Evolutionary conservation across 1,284 basidiomycete genomes (phyloP).

Genomic region (Schizophyllum amplum): DNA sequence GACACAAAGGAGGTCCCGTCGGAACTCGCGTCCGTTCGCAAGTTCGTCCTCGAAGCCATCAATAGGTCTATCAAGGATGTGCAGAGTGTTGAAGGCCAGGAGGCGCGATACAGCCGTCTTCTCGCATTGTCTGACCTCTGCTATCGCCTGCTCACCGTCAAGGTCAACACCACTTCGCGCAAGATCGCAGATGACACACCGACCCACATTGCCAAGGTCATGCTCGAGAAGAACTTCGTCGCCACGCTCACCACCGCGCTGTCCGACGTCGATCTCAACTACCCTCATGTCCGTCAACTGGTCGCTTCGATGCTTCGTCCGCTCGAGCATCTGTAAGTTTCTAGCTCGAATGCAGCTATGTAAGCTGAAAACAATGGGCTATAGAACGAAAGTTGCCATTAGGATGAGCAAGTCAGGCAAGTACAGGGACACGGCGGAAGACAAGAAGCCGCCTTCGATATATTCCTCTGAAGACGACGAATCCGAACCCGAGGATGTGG

Average conservation of each 20-base stretch:
- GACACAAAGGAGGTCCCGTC: conserved; percentile 72
- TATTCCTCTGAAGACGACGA: conserved; percentile 56
- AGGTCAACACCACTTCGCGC: conserved; percentile 49
- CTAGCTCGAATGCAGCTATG: not conserved
- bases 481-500: conserved; percentile 54
- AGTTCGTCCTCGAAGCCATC: conserved; percentile 85
- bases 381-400: conserved; percentile 89
- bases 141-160: conserved; percentile 80
- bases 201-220: conserved; percentile 92
- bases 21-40: conserved; percentile 81
- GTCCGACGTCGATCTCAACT: conserved; percentile 92
- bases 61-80: conserved; percentile 84
- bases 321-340: conserved; percentile 78
- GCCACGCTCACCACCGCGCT: conserved; percentile 83
- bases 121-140: conserved; percentile 86
- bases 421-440: conserved; percentile 45
- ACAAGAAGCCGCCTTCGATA: conserved; percentile 37
- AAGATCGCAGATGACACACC: conserved; percentile 75
- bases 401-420: conserved; percentile 90
- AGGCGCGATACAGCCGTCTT: conserved; percentile 82
- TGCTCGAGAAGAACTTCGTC: conserved; percentile 98
- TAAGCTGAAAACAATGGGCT: conserved; percentile 10
- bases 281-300: conserved; percentile 83
- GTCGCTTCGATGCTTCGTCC: conserved; percentile 85
- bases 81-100: conserved; percentile 56